Percentiles rank a stretch among this genome's conserved stretches.
These are phyloP conservation scores for Boletus edulis DNA, from an alignment of 768 basidiomycete species.

Conservation along the genomic window DNA sequence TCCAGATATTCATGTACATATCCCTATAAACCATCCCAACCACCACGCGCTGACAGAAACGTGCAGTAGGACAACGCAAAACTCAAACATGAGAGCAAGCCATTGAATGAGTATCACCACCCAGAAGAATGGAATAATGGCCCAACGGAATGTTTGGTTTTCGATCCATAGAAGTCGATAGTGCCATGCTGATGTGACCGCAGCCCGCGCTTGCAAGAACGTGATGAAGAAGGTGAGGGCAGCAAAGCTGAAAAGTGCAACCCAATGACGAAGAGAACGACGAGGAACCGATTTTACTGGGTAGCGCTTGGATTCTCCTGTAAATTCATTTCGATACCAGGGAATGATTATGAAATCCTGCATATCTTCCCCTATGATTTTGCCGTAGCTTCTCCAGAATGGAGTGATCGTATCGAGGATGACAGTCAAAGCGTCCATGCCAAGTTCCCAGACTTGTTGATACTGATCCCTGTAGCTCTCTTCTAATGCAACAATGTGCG, in stretches of 20 bases:
- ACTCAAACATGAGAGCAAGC: slow-evolving; percentile 61
- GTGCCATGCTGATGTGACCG: slow-evolving; percentile 50
- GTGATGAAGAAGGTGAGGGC: slow-evolving; percentile 45
- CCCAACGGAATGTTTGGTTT: slow-evolving; percentile 61
- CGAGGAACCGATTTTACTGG: slow-evolving; percentile 54
- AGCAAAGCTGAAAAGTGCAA: slow-evolving; percentile 55
- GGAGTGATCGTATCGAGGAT: slow-evolving; percentile 75
- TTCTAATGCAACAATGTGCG: slow-evolving; percentile 65
- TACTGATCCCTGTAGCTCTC: slow-evolving; percentile 80
- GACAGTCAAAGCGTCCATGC: slow-evolving; percentile 74
- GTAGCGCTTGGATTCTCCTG: slow-evolving; percentile 71
- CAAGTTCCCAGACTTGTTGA: slow-evolving; percentile 79
- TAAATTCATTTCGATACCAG: slow-evolving; percentile 81
- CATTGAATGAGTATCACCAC: slow-evolving; percentile 64
- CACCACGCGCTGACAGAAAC: slow-evolving; percentile 67
- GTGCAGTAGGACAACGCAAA: slow-evolving; percentile 55
- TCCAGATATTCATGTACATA: slow-evolving; percentile 36
- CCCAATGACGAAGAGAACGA: slow-evolving; percentile 69
- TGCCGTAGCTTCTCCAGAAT: slow-evolving; percentile 80
- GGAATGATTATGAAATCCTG: slow-evolving; percentile 81
- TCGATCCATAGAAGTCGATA: slow-evolving; percentile 58
- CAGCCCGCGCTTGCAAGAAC: slow-evolving; percentile 57
- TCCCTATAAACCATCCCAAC: slow-evolving; percentile 65
- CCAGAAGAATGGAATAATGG: slow-evolving; percentile 61
- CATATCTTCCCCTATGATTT: slow-evolving; percentile 76